Conservation (phyloP, 2,329 filamentous ascomycete genomes). For the Metarhizium sp. region DNA sequence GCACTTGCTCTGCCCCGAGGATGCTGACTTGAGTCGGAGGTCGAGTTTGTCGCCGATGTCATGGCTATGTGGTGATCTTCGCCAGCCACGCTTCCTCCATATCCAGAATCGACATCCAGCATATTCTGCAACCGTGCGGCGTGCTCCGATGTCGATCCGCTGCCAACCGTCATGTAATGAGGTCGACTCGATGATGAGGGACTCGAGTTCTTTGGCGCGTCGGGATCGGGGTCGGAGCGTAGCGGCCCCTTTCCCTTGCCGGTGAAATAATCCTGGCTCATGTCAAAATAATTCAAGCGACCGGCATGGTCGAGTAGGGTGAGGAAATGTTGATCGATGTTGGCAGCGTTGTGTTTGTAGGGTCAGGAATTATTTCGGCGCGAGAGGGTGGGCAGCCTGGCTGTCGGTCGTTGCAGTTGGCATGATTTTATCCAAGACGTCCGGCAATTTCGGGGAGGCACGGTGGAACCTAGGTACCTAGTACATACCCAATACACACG, state of each 20-base stretch:
- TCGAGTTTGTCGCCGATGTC: slow-evolving; percentile 9
- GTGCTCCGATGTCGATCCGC: slow-evolving; percentile 70
- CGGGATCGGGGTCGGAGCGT: slow-evolving; percentile 19
- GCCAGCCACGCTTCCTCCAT: slow-evolving; percentile 69
- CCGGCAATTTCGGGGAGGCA: background rate
- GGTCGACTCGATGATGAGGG: slow-evolving; percentile 31
- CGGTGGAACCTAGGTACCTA: background rate
- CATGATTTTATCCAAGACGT: background rate
- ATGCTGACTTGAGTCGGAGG: slow-evolving; percentile 35
- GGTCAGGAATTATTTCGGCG: background rate
- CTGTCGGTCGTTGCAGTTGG: background rate
- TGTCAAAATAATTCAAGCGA: slow-evolving; percentile 26
- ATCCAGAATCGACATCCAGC: slow-evolving; percentile 83
- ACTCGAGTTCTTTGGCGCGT: slow-evolving; percentile 18
- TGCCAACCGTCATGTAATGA: slow-evolving; percentile 82
- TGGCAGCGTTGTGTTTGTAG: background rate
- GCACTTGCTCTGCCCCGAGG: slow-evolving; percentile 59
- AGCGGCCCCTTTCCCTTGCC: slow-evolving; percentile 43
- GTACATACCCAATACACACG: no score
- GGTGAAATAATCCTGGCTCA: slow-evolving; percentile 52
- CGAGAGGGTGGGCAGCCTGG: background rate
- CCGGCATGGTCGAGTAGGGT: slow-evolving; percentile 23
- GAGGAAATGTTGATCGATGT: background rate
- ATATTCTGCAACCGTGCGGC: slow-evolving; percentile 72
- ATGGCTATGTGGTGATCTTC: slow-evolving; percentile 38